These are phyloP conservation scores for Talaromyces rugulosus DNA, from an alignment of 2,329 filamentous ascomycete species.

Conservation along the genomic window DNA sequence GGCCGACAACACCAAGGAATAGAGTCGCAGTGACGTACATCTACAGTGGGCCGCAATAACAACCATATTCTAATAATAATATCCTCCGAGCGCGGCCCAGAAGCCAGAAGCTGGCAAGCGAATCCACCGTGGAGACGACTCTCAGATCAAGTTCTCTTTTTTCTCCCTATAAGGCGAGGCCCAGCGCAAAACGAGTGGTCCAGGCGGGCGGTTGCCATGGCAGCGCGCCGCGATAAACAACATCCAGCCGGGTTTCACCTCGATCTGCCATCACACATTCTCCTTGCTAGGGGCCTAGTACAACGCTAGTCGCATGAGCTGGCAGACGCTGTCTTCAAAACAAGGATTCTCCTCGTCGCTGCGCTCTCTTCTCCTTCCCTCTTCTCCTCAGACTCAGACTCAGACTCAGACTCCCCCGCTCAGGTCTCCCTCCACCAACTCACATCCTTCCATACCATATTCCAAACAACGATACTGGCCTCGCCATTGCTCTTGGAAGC, in stretches of 20 bases:
- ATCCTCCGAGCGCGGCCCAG: not conserved
- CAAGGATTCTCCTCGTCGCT: not conserved
- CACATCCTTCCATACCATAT: not conserved
- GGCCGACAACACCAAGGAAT: not conserved
- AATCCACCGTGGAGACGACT: not conserved
- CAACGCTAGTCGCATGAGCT: not conserved
- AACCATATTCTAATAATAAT: not conserved
- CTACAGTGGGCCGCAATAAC: not conserved
- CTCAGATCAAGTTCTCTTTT: not conserved
- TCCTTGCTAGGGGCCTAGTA: too few species aligned
- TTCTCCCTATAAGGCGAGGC: not conserved
- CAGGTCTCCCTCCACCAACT: not conserved
- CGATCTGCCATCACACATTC: not conserved
- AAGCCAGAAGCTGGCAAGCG: not conserved
- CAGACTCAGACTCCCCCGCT: not conserved
- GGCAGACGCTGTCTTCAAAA: not conserved
- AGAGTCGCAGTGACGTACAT: not conserved
- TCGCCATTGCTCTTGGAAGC: not conserved
- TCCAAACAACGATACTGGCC: not conserved
- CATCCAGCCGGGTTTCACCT: slow-evolving; percentile 4
- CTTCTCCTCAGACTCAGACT: not conserved
- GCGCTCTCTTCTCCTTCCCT: not conserved
- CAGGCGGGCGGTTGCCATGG: slow-evolving; percentile 10
- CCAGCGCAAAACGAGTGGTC: not conserved
- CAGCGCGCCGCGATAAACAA: slow-evolving; percentile 12